Evolutionary conservation across 1,139 yeast genomes (phyloP), one percentile per base, ranked within the genome.

Genomic region (Hanseniaspora gamundiae): DNA sequence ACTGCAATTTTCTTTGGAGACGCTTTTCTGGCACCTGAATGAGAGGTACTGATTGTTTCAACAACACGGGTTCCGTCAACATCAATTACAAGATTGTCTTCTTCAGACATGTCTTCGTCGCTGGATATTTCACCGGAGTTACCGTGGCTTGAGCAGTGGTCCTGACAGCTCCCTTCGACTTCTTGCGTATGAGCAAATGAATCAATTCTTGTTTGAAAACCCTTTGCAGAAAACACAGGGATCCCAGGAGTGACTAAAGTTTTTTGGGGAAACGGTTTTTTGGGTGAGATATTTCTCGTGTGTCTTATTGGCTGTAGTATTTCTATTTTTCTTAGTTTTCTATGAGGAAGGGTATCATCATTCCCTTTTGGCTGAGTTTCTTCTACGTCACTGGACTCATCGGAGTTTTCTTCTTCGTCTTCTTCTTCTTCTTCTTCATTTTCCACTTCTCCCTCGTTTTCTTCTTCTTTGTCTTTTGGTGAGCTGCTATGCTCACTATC

Each of bases 321-420:
- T 38, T 43, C 24, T 21, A 17, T n/a, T 26, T 20, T 38, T 36
- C 20, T 21, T 41, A 42, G 19, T 35, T 38, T 17, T 41, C 43
- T 20, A n/a, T n/a, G n/a, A n/a, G n/a, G n/a, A n/a, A n/a, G n/a
- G n/a, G n/a, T n/a, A n/a, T n/a, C n/a, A n/a, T n/a, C n/a, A n/a
- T n/a, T n/a, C n/a, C n/a, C n/a, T n/a, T n/a, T n/a, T n/a, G n/a
- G n/a, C n/a, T n/a, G n/a, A n/a, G n/a, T n/a, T n/a, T n/a, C n/a
- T n/a, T n/a, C n/a, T n/a, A n/a, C n/a, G n/a, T n/a, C n/a, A n/a
- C n/a, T n/a, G n/a, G n/a, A n/a, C n/a, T n/a, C n/a, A n/a, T n/a
- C n/a, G n/a, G n/a, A n/a, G n/a, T n/a, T n/a, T n/a, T 41, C 38
- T 16, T 42, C 42, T 21, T 44, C 47, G 30, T 47, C 49, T n/a